These are phyloP conservation scores for Phytophthora fragariae DNA, from an alignment of 352 stramenopile genomes.

Conservation along the genomic window DNA sequence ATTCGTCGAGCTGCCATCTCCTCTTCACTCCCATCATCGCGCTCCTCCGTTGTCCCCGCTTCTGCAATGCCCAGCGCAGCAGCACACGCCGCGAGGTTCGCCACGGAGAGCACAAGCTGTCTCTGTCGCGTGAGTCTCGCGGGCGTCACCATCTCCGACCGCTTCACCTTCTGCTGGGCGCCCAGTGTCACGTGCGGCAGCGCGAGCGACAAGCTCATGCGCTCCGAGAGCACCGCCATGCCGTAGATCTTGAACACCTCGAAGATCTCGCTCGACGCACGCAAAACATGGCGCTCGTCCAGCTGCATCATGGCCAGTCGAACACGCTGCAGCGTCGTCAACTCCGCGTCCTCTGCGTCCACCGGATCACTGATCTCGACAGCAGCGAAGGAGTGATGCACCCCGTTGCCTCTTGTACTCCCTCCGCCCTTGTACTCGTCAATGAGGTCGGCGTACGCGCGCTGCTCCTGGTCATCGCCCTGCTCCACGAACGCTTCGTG, in stretches of 20 bases:
- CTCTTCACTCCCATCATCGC: slow-evolving; percentile 3
- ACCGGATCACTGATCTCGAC: neutral
- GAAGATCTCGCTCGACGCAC: slow-evolving; percentile 71
- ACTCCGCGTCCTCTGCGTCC: slow-evolving; percentile 2
- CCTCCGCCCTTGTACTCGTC: slow-evolving; percentile 45
- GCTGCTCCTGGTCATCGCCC: slow-evolving; percentile 34
- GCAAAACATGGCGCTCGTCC: slow-evolving; percentile 53
- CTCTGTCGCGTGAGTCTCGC: slow-evolving; percentile 60
- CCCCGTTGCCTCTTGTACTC: neutral
- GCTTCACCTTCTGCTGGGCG: slow-evolving; percentile 19
- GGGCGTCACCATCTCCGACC: slow-evolving; percentile 41
- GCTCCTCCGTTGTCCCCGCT: slow-evolving; percentile 9
- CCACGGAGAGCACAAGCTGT: slow-evolving; percentile 65
- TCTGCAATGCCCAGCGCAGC: slow-evolving; percentile 44
- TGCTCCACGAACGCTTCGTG: slow-evolving; percentile 27
- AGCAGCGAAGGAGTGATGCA: slow-evolving; percentile 48
- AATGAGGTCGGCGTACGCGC: slow-evolving; percentile 46
- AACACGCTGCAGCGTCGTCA: slow-evolving; percentile 4
- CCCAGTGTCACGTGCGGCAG: slow-evolving; percentile 40
- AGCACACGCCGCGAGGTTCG: slow-evolving; percentile 63
- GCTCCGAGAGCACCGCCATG: slow-evolving; percentile 77
- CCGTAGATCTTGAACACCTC: slow-evolving; percentile 88
- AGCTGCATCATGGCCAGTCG: slow-evolving; percentile 46
- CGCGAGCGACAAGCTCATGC: slow-evolving; percentile 63
- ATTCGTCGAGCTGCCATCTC: slow-evolving; percentile 27